These are phyloP conservation scores for Endocalyx cinctus DNA, from an alignment of 2,329 filamentous ascomycete species.

Conservation along the genomic window DNA sequence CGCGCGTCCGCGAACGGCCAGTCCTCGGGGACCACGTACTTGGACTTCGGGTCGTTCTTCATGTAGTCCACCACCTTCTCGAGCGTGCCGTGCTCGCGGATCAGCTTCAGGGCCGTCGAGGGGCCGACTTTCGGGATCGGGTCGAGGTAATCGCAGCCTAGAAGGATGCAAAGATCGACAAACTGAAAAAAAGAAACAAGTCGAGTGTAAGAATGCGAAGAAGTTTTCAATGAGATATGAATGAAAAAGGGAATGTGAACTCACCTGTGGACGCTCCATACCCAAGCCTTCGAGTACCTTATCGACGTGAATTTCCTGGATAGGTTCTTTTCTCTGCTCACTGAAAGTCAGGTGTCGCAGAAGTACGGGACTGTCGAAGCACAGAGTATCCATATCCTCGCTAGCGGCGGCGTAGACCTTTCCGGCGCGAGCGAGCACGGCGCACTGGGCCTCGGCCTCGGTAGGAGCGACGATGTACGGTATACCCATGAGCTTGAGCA, in stretches of 20 bases:
- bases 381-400: constrained; percentile 98
- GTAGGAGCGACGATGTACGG: constrained; percentile 94
- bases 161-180: constrained; percentile 93
- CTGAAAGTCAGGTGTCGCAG: constrained; percentile 93
- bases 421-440: constrained; percentile 78
- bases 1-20: constrained; percentile 94
- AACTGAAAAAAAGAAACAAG: constrained; percentile 53
- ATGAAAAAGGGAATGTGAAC: constrained; percentile 13
- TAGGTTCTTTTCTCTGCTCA: constrained; percentile 95
- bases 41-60: constrained; percentile 69
- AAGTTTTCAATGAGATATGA: too few relatives aligned
- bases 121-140: constrained; percentile 93
- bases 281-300: constrained; percentile 80
- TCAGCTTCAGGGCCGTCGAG: constrained; percentile 85
- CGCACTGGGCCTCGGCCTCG: constrained; percentile 96
- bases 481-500: constrained; percentile 93
- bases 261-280: constrained; percentile 83
- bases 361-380: constrained; percentile 88
- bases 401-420: constrained; percentile 97
- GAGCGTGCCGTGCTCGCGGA: constrained; percentile 83
- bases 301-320: constrained; percentile 87
- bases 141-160: constrained; percentile 97
- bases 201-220: not conserved
- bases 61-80: constrained; percentile 83
- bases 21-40: constrained; percentile 86